phyloP scores from a whole-genome alignment of 352 stramenopile species.

The Pythium rhizo-oryzae region DNA sequence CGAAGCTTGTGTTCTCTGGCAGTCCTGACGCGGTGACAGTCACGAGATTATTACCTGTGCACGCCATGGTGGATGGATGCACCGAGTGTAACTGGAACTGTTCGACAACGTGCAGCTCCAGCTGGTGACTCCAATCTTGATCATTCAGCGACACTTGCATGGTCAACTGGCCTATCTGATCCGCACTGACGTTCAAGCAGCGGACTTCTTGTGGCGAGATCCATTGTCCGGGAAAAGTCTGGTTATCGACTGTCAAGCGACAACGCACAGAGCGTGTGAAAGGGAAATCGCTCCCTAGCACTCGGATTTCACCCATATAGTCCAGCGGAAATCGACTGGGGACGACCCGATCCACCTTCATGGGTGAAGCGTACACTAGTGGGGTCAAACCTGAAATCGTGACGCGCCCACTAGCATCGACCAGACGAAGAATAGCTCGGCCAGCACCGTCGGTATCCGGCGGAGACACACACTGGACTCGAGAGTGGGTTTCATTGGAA shows the following conservation, averaged over 20 bases:
- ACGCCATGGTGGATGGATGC: neutral
- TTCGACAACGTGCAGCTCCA: neutral
- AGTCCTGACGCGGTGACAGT: neutral
- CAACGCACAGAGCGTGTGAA: constrained; percentile 10
- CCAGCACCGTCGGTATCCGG: constrained; percentile 3
- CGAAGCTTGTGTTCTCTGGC: constrained; percentile 11
- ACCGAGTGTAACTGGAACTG: constrained; percentile 5
- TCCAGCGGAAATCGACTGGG: constrained; percentile 11
- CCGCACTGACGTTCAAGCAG: neutral
- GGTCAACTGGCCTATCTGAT: neutral
- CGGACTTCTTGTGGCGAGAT: constrained; percentile 14
- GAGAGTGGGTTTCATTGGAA: neutral
- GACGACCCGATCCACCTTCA: neutral
- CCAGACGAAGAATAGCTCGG: constrained; percentile 1
- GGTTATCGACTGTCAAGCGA: neutral
- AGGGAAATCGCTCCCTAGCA: constrained; percentile 10
- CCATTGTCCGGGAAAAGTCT: constrained; percentile 17
- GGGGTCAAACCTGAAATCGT: neutral
- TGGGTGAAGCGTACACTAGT: constrained; percentile 10
- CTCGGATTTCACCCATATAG: constrained; percentile 8
- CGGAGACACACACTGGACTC: constrained; percentile 6
- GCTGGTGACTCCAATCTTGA: constrained; percentile 27
- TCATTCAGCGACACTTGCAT: constrained; percentile 24
- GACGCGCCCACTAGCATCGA: neutral
- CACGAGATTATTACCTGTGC: neutral